Evolutionary conservation across 345 rosid species (phyloP), one percentile per base, ranked within the genome.

Genomic region (Moricandia arvensis): DNA sequence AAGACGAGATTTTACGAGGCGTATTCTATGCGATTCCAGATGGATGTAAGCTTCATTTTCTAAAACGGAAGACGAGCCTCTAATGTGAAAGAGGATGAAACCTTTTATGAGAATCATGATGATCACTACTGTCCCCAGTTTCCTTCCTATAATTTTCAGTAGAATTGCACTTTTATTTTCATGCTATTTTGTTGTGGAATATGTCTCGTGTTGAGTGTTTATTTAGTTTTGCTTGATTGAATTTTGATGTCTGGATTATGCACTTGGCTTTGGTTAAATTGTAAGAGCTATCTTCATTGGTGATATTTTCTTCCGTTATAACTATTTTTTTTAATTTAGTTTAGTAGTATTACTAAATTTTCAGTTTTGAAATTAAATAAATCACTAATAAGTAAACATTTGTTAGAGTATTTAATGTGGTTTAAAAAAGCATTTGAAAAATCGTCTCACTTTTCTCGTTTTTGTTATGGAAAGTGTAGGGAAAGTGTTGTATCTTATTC

Each of bases 21-120:
- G 58, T 69, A 21, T 69, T 69, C 54, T 69, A 69, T 58, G 65
- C 65, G 1, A 54, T 69, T 10, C 74, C 74, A 57, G n/a, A 26
- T 58, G 65, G 10, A 58, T 70, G 55, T 26, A 69, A 69, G 74
- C 65, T 58, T 27, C 74, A 58, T 38, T 58, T 38, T 58, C 65
- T 69, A 1, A 37, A 58, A 15, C 24, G 74, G 38, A 69, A 69
- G 57, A 69, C 7, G 0, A 5, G 65, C 65, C 12, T 38, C 29
- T 6, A 69, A 69, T 69, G 3, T 1, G 4, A 11, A 2, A 55
- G 73, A 69, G 13, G 0, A 0, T 4, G 73, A 55, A 63, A 15
- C 67, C 37, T 18, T 17, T 53, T 17, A 17, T 53, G 27, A 18
- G 27, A 53, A 15, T 5, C 12, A 8, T 51, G 8, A 15, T 10